phyloP scores from a whole-genome alignment of 2,329 filamentous ascomycete species.

The Juglanconis sp. region DNA sequence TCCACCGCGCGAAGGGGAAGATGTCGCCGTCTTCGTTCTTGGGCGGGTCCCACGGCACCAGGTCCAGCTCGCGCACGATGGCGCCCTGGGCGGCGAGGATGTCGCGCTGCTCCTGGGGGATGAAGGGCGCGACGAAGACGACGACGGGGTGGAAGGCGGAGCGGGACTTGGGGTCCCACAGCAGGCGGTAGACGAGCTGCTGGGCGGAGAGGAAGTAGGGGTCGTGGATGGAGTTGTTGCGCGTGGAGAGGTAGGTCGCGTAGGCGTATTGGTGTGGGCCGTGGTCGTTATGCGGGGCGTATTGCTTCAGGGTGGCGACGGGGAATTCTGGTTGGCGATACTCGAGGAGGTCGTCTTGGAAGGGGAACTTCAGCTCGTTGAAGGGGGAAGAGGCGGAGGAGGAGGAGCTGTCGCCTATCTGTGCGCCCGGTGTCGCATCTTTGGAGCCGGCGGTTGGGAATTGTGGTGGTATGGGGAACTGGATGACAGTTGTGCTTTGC shows the following conservation, averaged over 20 bases:
- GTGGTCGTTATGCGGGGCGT: slow-evolving; percentile 15
- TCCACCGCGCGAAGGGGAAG: slow-evolving; percentile 16
- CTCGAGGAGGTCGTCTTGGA: slow-evolving; percentile 13
- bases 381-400: background rate
- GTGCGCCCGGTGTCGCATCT: background rate
- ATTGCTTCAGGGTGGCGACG: slow-evolving; percentile 13
- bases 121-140: slow-evolving; percentile 18
- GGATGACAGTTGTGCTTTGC: background rate
- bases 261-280: slow-evolving; percentile 14
- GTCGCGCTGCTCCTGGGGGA: slow-evolving; percentile 16
- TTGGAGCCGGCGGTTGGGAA: background rate
- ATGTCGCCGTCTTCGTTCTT: slow-evolving; percentile 1
- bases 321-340: slow-evolving; percentile 10
- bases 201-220: slow-evolving; percentile 18
- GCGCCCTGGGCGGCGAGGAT: slow-evolving; percentile 14
- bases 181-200: slow-evolving; percentile 18
- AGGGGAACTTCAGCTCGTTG: slow-evolving; percentile 16
- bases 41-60: slow-evolving; percentile 17
- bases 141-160: slow-evolving; percentile 11
- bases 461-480: background rate
- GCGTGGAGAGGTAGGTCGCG: slow-evolving; percentile 17
- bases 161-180: slow-evolving; percentile 15
- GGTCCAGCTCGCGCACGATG: slow-evolving; percentile 15
- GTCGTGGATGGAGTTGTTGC: slow-evolving; percentile 15
- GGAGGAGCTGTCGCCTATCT: background rate